phyloP scores from a whole-genome alignment of 106 monocot genomes.

The Acorus calamus region DNA sequence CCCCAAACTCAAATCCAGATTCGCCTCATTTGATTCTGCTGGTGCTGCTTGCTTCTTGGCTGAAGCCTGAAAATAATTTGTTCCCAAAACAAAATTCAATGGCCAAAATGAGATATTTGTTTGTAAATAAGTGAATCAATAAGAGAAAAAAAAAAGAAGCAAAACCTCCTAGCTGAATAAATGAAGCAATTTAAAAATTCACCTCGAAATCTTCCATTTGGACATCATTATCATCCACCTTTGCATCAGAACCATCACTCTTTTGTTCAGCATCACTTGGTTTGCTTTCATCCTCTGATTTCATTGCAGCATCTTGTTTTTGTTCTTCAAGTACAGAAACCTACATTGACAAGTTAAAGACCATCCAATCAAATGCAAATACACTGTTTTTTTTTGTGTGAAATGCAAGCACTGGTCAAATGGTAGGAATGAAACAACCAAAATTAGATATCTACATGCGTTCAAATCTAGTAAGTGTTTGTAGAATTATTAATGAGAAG shows the following conservation, averaged over 20 bases:
- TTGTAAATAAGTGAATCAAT: too few species aligned
- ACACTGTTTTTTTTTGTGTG: too few species aligned
- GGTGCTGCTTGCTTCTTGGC: conserved; percentile 15
- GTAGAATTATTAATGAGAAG: too few species aligned
- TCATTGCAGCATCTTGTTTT: conserved; percentile 38
- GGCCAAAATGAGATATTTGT: too few species aligned
- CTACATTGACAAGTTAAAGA: conserved; percentile 12
- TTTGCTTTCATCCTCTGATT: conserved; percentile 49
- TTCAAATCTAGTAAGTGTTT: too few species aligned
- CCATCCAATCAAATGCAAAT: too few species aligned
- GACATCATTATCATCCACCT: conserved; percentile 39
- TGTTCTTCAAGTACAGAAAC: conserved; percentile 55
- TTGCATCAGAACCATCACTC: conserved; percentile 28
- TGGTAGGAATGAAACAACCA: too few species aligned
- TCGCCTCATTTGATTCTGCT: conserved; percentile 19
- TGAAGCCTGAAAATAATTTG: conserved; percentile 20
- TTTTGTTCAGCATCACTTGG: conserved; percentile 32
- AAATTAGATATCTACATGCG: too few species aligned
- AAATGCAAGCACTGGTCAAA: too few species aligned
- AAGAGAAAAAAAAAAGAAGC: background rate
- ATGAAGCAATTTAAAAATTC: background rate
- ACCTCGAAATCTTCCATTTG: conserved; percentile 59
- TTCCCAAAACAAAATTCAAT: too few species aligned
- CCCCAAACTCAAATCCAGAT: conserved; percentile 46
- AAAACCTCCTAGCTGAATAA: background rate